A percentile compares a stretch with the other conserved stretches of the same genome.
phyloP scores from a whole-genome alignment of 1,284 basidiomycete genomes.

The Rhodotorula mucilaginosa region DNA sequence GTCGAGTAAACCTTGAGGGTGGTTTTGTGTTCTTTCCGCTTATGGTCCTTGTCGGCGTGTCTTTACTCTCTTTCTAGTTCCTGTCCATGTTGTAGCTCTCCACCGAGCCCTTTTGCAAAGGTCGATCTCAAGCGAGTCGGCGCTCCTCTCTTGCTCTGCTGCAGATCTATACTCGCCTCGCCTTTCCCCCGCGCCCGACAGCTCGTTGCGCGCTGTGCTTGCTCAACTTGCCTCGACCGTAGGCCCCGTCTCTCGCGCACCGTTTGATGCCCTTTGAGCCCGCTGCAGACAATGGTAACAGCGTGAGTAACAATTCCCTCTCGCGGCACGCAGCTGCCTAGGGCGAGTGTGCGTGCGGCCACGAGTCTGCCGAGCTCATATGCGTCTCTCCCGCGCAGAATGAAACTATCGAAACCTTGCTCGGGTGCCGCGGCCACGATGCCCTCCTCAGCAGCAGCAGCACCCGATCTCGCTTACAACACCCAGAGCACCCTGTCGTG shows the following conservation, averaged over 20 bases:
- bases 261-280: constrained; percentile 3
- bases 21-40: background rate
- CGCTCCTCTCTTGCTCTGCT: too few relatives aligned
- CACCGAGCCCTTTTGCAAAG: too few relatives aligned
- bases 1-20: too few relatives aligned
- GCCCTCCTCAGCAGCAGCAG: background rate
- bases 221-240: background rate
- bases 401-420: constrained; percentile 4
- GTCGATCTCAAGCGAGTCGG: too few relatives aligned
- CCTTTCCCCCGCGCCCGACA: background rate
- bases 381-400: background rate
- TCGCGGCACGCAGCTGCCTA: background rate
- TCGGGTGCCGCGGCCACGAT: background rate
- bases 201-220: background rate
- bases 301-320: background rate
- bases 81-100: background rate
- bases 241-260: background rate
- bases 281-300: constrained; percentile 2
- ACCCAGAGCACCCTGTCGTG: background rate
- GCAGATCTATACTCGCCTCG: too few relatives aligned
- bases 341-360: background rate
- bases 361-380: background rate
- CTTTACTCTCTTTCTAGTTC: background rate
- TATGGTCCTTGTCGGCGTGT: background rate
- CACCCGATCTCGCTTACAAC: background rate